These are phyloP conservation scores for Emydomyces testavorans DNA, from an alignment of 2,329 filamentous ascomycete species.

Conservation along the genomic window DNA sequence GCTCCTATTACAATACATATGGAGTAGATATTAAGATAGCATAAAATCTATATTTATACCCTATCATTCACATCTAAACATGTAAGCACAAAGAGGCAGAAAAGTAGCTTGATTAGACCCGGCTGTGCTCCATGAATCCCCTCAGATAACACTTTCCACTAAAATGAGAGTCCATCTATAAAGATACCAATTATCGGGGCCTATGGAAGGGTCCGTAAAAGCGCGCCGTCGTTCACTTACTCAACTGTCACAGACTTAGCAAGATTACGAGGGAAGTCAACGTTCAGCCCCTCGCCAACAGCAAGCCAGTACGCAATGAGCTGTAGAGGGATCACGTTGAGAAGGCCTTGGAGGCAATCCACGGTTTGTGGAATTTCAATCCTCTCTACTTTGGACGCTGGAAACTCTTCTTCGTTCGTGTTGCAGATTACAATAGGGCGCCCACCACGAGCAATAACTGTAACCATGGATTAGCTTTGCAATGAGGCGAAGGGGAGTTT, in stretches of 20 bases:
- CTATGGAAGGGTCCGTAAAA: neutral
- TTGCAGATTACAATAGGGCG: slow-evolving; percentile 99
- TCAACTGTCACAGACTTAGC: slow-evolving; percentile 99
- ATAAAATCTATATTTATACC: slow-evolving; percentile 1
- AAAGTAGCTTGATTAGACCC: neutral
- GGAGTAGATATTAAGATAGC: neutral
- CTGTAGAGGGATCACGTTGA: slow-evolving; percentile 96
- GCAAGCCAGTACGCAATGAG: slow-evolving; percentile 98
- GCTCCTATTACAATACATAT: no score
- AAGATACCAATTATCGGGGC: neutral
- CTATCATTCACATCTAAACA: neutral
- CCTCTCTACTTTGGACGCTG: slow-evolving; percentile 76
- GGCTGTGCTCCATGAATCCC: neutral
- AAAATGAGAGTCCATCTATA: neutral
- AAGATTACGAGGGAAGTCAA: slow-evolving; percentile 96
- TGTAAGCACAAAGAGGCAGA: neutral
- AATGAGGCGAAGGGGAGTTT: slow-evolving; percentile 12
- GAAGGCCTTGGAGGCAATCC: slow-evolving; percentile 86
- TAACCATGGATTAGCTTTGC: neutral
- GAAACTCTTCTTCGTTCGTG: slow-evolving; percentile 76
- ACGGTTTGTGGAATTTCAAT: slow-evolving; percentile 96
- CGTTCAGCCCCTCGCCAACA: slow-evolving; percentile 88
- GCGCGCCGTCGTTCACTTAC: slow-evolving; percentile 50
- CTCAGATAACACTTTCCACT: neutral
- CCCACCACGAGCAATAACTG: slow-evolving; percentile 87